Base-by-base conservation (phyloP, 2,329 filamentous ascomycete species). In the Alternaria dauci region DNA sequence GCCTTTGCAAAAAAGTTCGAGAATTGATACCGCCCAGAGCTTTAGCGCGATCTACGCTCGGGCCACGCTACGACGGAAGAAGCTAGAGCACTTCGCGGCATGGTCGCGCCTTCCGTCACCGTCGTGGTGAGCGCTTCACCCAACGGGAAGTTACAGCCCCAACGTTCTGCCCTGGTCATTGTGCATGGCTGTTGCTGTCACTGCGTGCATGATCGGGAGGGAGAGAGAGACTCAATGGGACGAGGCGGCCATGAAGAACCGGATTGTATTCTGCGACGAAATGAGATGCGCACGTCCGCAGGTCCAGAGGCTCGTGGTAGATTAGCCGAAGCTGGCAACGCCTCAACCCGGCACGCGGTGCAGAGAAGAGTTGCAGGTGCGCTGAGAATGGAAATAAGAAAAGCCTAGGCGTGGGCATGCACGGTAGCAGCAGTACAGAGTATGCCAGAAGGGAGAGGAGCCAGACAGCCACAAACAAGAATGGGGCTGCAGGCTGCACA, bases 11-110 rank as follows among this genome's bases (percentile, higher is more conserved):
- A 71, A 66, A 66, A 65, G 63, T 68, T 71, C 43, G 68, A 68
- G 65, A 69, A 71, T 72, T 69, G 62, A 70, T 68, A 46, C 25
- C 47, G 70, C 69, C 72, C 58, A 71, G 67, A 48, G 41, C 55
- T 62, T 62, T 68, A 68, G 65, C 61, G 66, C 44, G 62, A 58
- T 60, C 60, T 44, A 32, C 66, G 67, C 62, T 65, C 41, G 47
- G 59, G 38, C 62, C 59, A 36, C 38, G 38, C 51, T 55, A 53
- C 34, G 53, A 52, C 58, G 20, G 58, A 56, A 60, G 47, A 55
- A 38, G 46, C 46, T 50, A 50, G 32, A 26, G 46, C 46, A 2
- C 20, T 50, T 48, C 30, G 46, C 52, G 46, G 61, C 61, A 61
- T 61, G 67, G 66, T 67, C 61, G 62, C 58, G 67, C 67, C 64